These are phyloP conservation scores for Bolboschoenus planiculmis DNA, from an alignment of 176 grass and related monocot genomes.

Conservation along the genomic window DNA sequence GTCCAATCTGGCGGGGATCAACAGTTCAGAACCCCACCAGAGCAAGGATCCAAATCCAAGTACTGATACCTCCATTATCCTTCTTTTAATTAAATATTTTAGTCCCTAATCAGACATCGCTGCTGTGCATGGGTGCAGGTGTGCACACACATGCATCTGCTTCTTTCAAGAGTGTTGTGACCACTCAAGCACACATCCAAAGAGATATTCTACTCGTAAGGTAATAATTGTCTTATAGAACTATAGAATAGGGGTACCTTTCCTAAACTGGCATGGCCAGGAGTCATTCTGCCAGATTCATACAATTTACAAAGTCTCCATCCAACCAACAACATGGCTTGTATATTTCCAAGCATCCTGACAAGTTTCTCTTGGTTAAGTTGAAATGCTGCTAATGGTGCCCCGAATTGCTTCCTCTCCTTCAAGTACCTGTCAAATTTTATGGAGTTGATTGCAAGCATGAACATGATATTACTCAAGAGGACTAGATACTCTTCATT, in stretches of 20 bases:
- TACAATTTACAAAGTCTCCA: conserved; percentile 93
- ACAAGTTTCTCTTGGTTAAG: conserved; percentile 97
- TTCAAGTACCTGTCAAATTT: conserved; percentile 66
- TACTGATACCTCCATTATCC: not conserved
- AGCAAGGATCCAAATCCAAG: not conserved
- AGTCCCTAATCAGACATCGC: not conserved
- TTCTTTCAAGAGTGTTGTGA: not conserved
- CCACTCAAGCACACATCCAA: not conserved
- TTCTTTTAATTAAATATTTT: not conserved
- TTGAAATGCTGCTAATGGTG: conserved; percentile 83
- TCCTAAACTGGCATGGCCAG: conserved; percentile 75
- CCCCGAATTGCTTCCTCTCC: conserved; percentile 93
- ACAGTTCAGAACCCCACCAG: not conserved
- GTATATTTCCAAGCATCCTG: conserved; percentile 88
- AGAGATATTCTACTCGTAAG: not conserved
- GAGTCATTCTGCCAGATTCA: conserved; percentile 89
- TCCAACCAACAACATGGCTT: conserved; percentile 91
- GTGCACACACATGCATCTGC: not conserved
- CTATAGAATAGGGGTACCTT: conserved; percentile 44
- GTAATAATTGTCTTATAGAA: not conserved
- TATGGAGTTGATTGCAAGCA: not conserved
- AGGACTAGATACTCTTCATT: not conserved
- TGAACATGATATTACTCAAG: not conserved
- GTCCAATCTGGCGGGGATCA: not conserved
- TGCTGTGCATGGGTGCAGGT: not conserved